phyloP scores from a whole-genome alignment of 768 basidiomycete species.

The Gloeophyllum trabeum region DNA sequence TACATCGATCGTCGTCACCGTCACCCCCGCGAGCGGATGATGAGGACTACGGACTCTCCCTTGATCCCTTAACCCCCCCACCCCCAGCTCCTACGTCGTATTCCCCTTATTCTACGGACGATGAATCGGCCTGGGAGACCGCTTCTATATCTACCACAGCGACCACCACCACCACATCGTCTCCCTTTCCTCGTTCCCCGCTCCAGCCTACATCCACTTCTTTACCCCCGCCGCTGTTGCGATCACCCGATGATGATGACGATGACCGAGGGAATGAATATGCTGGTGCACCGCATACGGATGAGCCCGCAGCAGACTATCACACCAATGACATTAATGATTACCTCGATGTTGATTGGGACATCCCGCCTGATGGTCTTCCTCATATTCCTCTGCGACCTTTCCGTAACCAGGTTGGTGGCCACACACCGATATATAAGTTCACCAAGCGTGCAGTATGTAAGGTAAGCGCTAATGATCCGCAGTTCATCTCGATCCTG shows the following conservation, averaged over 20 bases:
- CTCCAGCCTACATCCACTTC: constrained; percentile 19
- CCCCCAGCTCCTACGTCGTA: constrained; percentile 16
- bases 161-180: constrained; percentile 42
- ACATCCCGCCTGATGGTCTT: constrained; percentile 45
- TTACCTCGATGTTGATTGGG: constrained; percentile 12
- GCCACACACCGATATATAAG: constrained; percentile 94
- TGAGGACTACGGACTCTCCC: constrained; percentile 15
- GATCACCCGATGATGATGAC: constrained; percentile 20
- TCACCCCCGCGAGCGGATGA: constrained; percentile 29
- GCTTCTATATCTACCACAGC: constrained; percentile 52
- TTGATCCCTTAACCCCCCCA: constrained; percentile 11
- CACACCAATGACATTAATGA: constrained; percentile 4
- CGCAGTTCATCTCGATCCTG: constrained; percentile 9
- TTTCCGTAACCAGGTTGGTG: constrained; percentile 96
- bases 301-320: constrained; percentile 10
- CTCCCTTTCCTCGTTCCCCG: constrained; percentile 23
- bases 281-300: constrained; percentile 9
- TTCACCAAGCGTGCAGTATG: constrained; percentile 97
- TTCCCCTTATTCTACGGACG: constrained; percentile 68
- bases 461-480: constrained; percentile 63
- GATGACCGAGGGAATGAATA: too few relatives aligned
- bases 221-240: constrained; percentile 13
- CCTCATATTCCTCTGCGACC: constrained; percentile 90
- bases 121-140: constrained; percentile 69
- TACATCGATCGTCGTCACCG: constrained; percentile 22